Base-by-base conservation (phyloP, 352 stramenopile genomes). In the Phytophthora pinifolia region DNA sequence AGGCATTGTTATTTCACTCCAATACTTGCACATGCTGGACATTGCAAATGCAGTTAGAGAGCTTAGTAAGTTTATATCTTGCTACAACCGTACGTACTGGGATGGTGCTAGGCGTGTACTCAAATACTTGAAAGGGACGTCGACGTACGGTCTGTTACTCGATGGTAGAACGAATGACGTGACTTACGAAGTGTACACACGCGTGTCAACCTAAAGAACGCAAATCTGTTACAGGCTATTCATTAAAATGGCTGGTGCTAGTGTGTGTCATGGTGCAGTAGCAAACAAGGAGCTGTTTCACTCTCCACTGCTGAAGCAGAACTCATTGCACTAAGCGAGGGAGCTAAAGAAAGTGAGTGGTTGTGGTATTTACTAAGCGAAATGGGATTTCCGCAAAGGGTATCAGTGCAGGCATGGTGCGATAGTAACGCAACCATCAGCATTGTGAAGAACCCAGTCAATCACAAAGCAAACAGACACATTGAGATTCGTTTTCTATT, bases 11-110 rank as follows among this genome's bases (percentile, higher is more conserved):
- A 46, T 52, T 20, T 72, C 52, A 34, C 51, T 64, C n/a, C n/a
- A n/a, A n/a, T n/a, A n/a, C n/a, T n/a, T n/a, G n/a, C n/a, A n/a
- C n/a, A n/a, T n/a, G n/a, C 25, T 6, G 15, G 63, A 59, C 41
- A 70, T 62, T 55, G 62, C 46, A 13, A 72, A 62, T 34, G 58
- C 38, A 43, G 58, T 72, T 36, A 52, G 53, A 56, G 64, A 68
- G 25, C 25, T 69, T 1, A 69, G 50, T 15, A 58, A 45, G 15
- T 73, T 66, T 51, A 25, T 69, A 15, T 69, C 54, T 4, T 65
- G 54, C 41, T 73, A 68, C 35, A 73, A 66, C 29, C 17, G 12
- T 10, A 72, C 52, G 2, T 57, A 67, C 36, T 72, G 62, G 56
- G 27, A 60, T 34, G 56, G 57, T 2, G 56, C 56, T 12, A 46